These are phyloP conservation scores for Backusella parvicylindrica DNA, from an alignment of 192 early-diverging fungal species.

Conservation along the genomic window DNA sequence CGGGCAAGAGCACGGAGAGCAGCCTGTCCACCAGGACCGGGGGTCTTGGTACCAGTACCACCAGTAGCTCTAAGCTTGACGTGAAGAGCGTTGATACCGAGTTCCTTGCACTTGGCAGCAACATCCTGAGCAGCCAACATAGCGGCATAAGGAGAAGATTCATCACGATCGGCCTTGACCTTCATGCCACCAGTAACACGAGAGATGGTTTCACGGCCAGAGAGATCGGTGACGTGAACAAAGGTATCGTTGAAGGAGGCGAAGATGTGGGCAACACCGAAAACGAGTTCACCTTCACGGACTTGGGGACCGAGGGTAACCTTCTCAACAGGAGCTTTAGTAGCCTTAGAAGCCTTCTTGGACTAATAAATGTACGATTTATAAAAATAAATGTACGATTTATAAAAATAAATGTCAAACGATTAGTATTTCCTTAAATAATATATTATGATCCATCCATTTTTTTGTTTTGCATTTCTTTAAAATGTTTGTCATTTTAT, in stretches of 20 bases:
- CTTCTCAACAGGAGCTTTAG: slow-evolving; percentile 78
- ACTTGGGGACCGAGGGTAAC: slow-evolving; percentile 96
- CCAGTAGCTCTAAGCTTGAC: slow-evolving; percentile 99
- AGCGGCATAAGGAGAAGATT: slow-evolving; percentile 99
- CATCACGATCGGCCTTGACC: slow-evolving; percentile 99
- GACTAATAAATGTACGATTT: slow-evolving; percentile 26
- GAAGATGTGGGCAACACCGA: slow-evolving; percentile 99
- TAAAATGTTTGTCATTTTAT: neutral
- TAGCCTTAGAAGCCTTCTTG: slow-evolving; percentile 40
- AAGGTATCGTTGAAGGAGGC: slow-evolving; percentile 99
- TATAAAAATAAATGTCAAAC: neutral
- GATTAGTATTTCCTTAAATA: neutral
- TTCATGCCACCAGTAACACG: slow-evolving; percentile 99
- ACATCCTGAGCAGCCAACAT: slow-evolving; percentile 99
- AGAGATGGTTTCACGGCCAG: slow-evolving; percentile 98
- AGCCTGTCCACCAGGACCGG: slow-evolving; percentile 95
- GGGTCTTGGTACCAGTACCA: slow-evolving; percentile 98
- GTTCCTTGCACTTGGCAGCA: slow-evolving; percentile 97
- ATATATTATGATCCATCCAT: neutral
- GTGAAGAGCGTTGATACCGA: slow-evolving; percentile 99
- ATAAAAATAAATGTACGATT: too few relatives aligned
- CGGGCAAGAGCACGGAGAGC: slow-evolving; percentile 99
- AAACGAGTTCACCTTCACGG: slow-evolving; percentile 97
- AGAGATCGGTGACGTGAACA: slow-evolving; percentile 99
- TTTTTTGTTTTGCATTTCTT: neutral